Conservation (phyloP, 371 early-diverging fungal genomes). For the Vairimorpha apis region DNA sequence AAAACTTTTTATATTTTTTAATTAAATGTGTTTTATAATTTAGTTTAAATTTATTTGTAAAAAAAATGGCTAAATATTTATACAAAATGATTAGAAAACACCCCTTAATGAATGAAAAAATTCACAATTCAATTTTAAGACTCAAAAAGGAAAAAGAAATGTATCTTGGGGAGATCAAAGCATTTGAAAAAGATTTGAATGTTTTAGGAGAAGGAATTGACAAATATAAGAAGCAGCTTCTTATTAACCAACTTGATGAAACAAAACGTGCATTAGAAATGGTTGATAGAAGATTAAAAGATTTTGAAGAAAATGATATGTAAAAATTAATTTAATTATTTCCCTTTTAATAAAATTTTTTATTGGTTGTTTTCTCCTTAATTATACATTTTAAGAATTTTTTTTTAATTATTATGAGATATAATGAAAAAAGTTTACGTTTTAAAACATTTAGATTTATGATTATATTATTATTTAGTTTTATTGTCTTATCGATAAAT, state of each 20-base stretch:
- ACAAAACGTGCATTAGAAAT: background rate
- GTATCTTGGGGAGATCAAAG: background rate
- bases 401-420: background rate
- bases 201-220: background rate
- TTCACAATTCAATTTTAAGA: background rate
- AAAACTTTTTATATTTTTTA: no score
- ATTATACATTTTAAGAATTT: background rate
- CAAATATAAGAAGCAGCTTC: background rate
- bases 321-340: no score
- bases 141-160: background rate
- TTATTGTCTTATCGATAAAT: background rate
- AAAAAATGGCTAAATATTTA: no score
- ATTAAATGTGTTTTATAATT: no score
- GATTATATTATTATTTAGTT: slow-evolving; percentile 1
- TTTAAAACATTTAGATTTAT: background rate
- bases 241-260: background rate
- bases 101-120: no score
- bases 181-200: background rate
- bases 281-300: background rate
- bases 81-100: no score
- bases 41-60: no score
- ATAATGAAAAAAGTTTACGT: background rate
- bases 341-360: background rate
- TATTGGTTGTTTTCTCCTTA: background rate
- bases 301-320: background rate